Base-by-base conservation (phyloP, 2,329 filamentous ascomycete genomes). In the Aspergillus intermedius region DNA sequence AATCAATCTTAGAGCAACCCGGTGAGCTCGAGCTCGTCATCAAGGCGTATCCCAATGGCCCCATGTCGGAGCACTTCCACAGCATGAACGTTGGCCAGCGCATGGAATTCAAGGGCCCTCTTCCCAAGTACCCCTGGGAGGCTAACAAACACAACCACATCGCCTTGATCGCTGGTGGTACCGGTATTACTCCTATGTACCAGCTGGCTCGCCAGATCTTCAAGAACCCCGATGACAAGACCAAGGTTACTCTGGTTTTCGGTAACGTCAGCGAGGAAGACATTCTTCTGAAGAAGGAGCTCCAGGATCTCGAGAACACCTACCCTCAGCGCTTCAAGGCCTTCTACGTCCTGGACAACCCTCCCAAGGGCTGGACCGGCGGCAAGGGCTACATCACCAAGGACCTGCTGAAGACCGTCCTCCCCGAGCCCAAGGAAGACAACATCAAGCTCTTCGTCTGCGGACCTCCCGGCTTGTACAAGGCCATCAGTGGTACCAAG, bases 361-460 rank as follows among this genome's bases (percentile, higher is more conserved):
- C 82, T 44, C 86, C 86, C 43, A 81, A 88, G 74, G 78, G 78
- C 50, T 95, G 89, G 89, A 71, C 72, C 48, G 86, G 88, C 58
- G 81, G 78, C 63, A 87, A 83, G 70, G 93, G 93, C 54, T 85
- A 77, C 76, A 86, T 98, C 66, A 87, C 74, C 70, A 94, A 95
- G 80, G 90, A 96, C 57, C 78, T 97, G 49, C 75, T 98, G 63
- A 95, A 97, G 85, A 91, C 87, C 45, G 90, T 96, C 8, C 80
- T 97, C 12, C 93, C 93, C 9, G 90, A 94, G 73, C 90, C 93
- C 54, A 93, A 93, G 79, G 80, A 81, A 60, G 87, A 87, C 57
- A 93, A 95, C 74, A 84, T 95, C 77, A 97, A 97, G 83, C 72
- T 97, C 54, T 97, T 98, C 64, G 88, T 98, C 34, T 97, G 91